Percentiles rank a stretch among this genome's conserved stretches.
phyloP scores from a whole-genome alignment of 2,329 filamentous ascomycete genomes.

The Tympanopsis confertula region DNA sequence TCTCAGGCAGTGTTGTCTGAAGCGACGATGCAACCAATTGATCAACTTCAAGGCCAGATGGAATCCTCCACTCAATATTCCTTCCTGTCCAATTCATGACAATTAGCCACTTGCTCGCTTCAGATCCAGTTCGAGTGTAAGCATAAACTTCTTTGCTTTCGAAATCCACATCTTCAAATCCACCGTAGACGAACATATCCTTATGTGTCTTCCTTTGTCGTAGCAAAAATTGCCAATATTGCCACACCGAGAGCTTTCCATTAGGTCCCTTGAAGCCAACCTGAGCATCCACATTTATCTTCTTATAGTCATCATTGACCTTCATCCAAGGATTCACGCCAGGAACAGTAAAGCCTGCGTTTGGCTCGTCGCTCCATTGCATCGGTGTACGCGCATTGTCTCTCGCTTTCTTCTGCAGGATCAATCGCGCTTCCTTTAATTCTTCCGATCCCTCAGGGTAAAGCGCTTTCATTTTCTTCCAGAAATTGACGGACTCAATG shows the following conservation, averaged over 20 bases:
- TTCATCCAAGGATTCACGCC: conserved; percentile 56
- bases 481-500: conserved; percentile 36
- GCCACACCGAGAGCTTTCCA: conserved; percentile 45
- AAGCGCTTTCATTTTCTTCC: too few species aligned
- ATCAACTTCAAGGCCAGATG: too few species aligned
- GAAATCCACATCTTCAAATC: too few species aligned
- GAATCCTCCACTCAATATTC: too few species aligned
- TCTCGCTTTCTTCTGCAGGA: too few species aligned
- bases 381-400: conserved; percentile 65
- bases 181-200: conserved; percentile 57
- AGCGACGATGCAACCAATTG: too few species aligned
- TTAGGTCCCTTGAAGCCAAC: conserved; percentile 24
- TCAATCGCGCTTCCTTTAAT: conserved; percentile 38
- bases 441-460: conserved; percentile 16
- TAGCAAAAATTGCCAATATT: conserved; percentile 51
- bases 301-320: conserved; percentile 47
- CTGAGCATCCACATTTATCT: conserved; percentile 52
- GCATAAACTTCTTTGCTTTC: too few species aligned
- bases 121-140: too few species aligned
- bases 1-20: too few species aligned
- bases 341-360: conserved; percentile 53
- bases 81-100: too few species aligned
- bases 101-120: too few species aligned
- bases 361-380: conserved; percentile 50
- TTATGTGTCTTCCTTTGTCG: conserved; percentile 44